phyloP scores from a whole-genome alignment of 805 yeast species.

The Monosporozyma servazzii region DNA sequence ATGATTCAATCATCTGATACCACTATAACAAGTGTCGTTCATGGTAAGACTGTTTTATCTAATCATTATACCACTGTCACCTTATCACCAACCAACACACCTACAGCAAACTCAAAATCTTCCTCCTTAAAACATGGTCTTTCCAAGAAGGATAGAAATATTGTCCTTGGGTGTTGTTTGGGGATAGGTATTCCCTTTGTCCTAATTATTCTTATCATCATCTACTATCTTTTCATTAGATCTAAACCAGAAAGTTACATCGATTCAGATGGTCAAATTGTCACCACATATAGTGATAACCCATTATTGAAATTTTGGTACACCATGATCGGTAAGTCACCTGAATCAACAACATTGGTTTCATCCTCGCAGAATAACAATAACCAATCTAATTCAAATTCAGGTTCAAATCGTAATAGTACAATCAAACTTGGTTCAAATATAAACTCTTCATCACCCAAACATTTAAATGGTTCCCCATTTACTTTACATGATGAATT shows the following conservation, averaged over 20 bases:
- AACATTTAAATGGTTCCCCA: neutral
- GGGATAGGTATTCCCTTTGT: constrained; percentile 62
- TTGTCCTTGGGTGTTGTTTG: constrained; percentile 60
- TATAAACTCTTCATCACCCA: neutral
- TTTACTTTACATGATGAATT: neutral
- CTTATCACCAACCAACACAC: constrained; percentile 17
- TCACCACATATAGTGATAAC: constrained; percentile 28
- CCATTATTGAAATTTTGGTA: constrained; percentile 26
- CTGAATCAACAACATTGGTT: neutral
- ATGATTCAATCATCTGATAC: constrained; percentile 1
- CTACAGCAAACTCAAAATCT: constrained; percentile 13
- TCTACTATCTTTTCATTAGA: constrained; percentile 25
- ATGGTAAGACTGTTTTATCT: constrained; percentile 29
- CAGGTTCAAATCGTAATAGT: neutral
- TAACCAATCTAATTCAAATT: neutral
- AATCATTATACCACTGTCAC: constrained; percentile 28
- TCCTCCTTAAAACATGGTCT: constrained; percentile 30
- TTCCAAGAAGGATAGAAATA: constrained; percentile 39
- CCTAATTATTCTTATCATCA: constrained; percentile 14
- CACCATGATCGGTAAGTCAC: constrained; percentile 21
- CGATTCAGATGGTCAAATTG: constrained; percentile 32
- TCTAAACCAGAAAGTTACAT: constrained; percentile 28
- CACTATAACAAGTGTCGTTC: constrained; percentile 25
- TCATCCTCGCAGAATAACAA: neutral
- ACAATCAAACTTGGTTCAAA: neutral